Evolutionary conservation across 1,139 yeast species (phyloP).

Genomic region (Sugiyamaella pinicola): DNA sequence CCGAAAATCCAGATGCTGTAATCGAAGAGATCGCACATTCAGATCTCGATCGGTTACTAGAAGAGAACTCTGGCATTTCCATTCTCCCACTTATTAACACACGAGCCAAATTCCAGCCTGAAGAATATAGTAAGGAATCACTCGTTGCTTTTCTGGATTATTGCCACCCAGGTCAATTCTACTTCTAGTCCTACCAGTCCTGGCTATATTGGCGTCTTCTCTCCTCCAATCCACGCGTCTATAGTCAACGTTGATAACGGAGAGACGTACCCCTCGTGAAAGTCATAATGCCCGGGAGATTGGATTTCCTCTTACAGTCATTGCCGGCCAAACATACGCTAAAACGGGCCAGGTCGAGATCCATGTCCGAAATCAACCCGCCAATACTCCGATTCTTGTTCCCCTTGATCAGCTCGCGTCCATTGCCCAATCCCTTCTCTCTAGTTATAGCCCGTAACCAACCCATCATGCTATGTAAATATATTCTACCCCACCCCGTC

Average conservation of each 20-base stretch:
- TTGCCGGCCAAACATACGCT: constrained; percentile 41
- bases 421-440: background rate
- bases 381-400: constrained; percentile 1
- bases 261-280: constrained; percentile 72
- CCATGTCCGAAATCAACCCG: constrained; percentile 24
- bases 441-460: too few relatives aligned
- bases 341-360: constrained; percentile 38
- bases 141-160: too few relatives aligned
- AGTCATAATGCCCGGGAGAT: constrained; percentile 40
- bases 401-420: constrained; percentile 18
- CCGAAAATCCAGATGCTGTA: constrained; percentile 3
- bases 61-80: background rate
- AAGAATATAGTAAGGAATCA: background rate
- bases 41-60: background rate
- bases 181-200: too few relatives aligned
- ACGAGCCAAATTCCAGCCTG: constrained; percentile 10
- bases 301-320: constrained; percentile 44
- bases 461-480: too few relatives aligned
- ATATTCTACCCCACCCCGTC: too few relatives aligned
- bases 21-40: constrained; percentile 26
- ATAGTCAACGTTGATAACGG: constrained; percentile 68
- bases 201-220: too few relatives aligned
- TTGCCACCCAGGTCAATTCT: background rate
- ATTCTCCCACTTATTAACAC: constrained; percentile 13
- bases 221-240: constrained; percentile 50